phyloP scores from a whole-genome alignment of 2,329 filamentous ascomycete genomes.

The Boeremia exigua region DNA sequence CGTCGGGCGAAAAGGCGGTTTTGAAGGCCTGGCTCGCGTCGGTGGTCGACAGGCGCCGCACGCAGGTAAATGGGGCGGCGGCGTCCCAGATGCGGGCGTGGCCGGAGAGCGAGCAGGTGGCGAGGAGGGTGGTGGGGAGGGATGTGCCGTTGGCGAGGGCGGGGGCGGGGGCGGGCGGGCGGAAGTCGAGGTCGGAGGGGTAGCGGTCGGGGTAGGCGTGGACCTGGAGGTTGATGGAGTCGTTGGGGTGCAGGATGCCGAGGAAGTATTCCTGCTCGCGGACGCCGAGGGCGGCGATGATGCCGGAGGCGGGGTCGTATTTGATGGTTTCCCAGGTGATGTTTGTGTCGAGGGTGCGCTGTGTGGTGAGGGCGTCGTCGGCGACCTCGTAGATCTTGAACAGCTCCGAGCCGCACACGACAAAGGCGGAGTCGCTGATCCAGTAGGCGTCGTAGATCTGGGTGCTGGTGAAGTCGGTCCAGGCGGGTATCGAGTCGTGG shows the following conservation, averaged over 20 bases:
- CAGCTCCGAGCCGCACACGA: conserved; percentile 52
- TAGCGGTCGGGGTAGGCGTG: conserved; percentile 43
- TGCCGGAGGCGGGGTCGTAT: conserved; percentile 49
- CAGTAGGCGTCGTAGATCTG: conserved; percentile 53
- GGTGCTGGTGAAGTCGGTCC: conserved; percentile 50
- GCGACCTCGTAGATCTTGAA: conserved; percentile 49
- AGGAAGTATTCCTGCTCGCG: conserved; percentile 37
- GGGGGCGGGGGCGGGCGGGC: conserved; percentile 14
- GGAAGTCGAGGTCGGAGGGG: conserved; percentile 52
- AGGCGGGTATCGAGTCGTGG: conserved; percentile 47
- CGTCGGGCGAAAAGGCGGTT: conserved; percentile 54
- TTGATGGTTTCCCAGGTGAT: conserved; percentile 48
- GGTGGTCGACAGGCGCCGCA: conserved; percentile 38
- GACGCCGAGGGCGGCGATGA: conserved; percentile 45
- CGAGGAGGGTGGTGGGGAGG: conserved; percentile 42
- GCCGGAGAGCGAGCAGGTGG: conserved; percentile 51
- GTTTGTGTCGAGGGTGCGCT: conserved; percentile 40
- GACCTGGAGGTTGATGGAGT: conserved; percentile 40
- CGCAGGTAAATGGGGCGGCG: conserved; percentile 42
- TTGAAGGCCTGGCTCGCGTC: conserved; percentile 48
- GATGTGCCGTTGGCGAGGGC: conserved; percentile 27
- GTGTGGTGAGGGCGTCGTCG: conserved; percentile 31
- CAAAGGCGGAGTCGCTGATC: conserved; percentile 52
- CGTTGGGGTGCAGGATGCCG: conserved; percentile 45
- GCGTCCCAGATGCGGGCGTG: conserved; percentile 51